Base-by-base conservation (phyloP, 2,329 filamentous ascomycete genomes). In the Dendryphion nanum region DNA sequence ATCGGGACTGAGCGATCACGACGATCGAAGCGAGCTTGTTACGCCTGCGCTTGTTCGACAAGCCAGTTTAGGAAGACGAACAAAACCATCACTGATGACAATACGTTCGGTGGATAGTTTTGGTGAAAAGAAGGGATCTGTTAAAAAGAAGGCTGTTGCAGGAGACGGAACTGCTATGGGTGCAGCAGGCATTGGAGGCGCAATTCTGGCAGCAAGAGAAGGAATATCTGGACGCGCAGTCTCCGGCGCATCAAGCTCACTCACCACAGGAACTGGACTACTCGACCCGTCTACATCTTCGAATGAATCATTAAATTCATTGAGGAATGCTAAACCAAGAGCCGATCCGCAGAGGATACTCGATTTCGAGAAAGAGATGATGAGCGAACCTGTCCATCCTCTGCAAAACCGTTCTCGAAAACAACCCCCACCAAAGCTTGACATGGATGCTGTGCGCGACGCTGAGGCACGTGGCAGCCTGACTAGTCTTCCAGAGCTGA, bases 401-500 rank as follows among this genome's bases (percentile, higher is more conserved):
- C 46, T 72, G n/a, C 64, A 64, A 5, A 66, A 68, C 18, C 66
- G 70, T 33, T 61, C 64, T 15, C 71, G 67, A 18, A 61, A 62
- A 35, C 63, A 60, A 40, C 57, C 71, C 41, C 90, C 91, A 20
- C 86, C 88, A 3, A 80, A 79, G 23, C 71, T 96, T 4, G 82
- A 96, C 57, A 84, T 96, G 17, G 83, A 90, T 57, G 86, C 86
- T 4, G 86, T 95, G 3, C 79, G 82, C 48, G 82, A 85, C 35
- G 86, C 87, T 13, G 89, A 96, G 64, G 80, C 85, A 1, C 81
- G 93, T 56, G 90, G 89, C 4, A 96, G 90, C 61, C 74, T 95
- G 47, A 97, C 93, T 2, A 96, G 90, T 66, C 71, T 98, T 42
- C 86, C 90, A 0, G 93, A 97, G 61, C 71, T 98, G 43, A 97